phyloP scores from a whole-genome alignment of 2,329 filamentous ascomycete genomes.

The Hypoxylon sp. region DNA sequence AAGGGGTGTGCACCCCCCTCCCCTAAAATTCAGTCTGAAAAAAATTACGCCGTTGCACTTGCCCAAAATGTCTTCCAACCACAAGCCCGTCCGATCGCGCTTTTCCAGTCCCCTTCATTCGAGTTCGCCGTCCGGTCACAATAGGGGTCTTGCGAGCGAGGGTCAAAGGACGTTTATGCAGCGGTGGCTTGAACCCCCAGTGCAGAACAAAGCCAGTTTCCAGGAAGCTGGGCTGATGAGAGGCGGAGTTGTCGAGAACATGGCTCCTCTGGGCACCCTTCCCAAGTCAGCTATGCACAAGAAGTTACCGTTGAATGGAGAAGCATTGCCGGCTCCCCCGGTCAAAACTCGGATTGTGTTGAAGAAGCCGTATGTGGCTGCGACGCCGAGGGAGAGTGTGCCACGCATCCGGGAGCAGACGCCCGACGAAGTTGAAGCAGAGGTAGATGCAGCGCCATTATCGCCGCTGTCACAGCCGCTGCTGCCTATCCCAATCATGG shows the following conservation, averaged over 20 bases:
- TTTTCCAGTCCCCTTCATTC: conserved; percentile 67
- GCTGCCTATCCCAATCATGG: conserved; percentile 44
- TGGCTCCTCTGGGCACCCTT: conserved; percentile 83
- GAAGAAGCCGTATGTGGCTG: conserved; percentile 54
- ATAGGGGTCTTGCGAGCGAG: conserved; percentile 51
- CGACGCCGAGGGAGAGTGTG: conserved; percentile 48
- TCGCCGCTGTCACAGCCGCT: conserved; percentile 46
- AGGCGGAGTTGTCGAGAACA: conserved; percentile 83
- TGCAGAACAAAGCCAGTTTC: conserved; percentile 78
- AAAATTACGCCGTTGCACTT: conserved; percentile 14
- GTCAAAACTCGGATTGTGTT: conserved; percentile 52
- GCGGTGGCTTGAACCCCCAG: conserved; percentile 71
- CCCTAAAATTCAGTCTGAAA: conserved; percentile 36
- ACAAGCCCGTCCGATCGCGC: conserved; percentile 63
- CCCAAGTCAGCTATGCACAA: conserved; percentile 76
- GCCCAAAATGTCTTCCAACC: conserved; percentile 49
- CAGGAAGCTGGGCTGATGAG: conserved; percentile 82
- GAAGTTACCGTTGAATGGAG: conserved; percentile 58
- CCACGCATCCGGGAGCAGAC: conserved; percentile 31
- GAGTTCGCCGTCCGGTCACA: conserved; percentile 55
- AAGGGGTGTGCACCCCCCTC: conserved; percentile 49
- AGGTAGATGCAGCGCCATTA: conserved; percentile 33
- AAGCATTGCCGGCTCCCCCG: conserved; percentile 44
- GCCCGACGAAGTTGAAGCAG: conserved; percentile 22
- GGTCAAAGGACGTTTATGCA: conserved; percentile 67